These are phyloP conservation scores for Lentinula detonsa DNA, from an alignment of 768 basidiomycete species.

Conservation along the genomic window DNA sequence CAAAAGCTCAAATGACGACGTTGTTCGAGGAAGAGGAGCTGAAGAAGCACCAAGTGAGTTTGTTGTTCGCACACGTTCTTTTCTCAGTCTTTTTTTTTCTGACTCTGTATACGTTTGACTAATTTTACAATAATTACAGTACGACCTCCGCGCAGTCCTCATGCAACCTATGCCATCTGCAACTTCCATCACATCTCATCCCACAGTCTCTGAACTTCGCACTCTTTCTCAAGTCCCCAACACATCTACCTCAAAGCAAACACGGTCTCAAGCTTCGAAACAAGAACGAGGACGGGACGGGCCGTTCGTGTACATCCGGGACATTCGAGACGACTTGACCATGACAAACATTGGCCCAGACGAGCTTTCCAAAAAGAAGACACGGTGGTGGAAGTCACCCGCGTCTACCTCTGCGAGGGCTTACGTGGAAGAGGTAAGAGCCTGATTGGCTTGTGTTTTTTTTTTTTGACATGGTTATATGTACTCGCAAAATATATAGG, in stretches of 20 bases:
- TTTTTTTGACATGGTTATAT: background rate
- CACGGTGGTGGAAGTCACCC: background rate
- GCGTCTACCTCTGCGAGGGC: background rate
- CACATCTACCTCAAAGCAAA: background rate
- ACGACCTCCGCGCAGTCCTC: background rate
- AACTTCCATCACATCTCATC: background rate
- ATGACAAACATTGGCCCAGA: background rate
- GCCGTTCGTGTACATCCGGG: background rate
- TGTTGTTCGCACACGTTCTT: background rate
- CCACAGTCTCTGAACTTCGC: background rate
- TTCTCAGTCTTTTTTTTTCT: background rate
- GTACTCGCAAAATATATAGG: background rate
- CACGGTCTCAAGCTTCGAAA: background rate
- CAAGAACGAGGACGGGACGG: background rate
- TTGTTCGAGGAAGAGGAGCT: background rate
- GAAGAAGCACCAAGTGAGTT: background rate
- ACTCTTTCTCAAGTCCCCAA: background rate
- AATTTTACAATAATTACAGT: background rate
- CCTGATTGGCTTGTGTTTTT: too few relatives aligned
- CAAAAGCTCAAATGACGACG: background rate
- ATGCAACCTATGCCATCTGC: background rate
- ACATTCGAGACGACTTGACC: background rate
- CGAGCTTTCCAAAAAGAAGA: background rate
- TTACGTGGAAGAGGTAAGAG: background rate
- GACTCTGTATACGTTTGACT: background rate